Evolutionary conservation across 202 grass and related monocot species (phyloP).

Genomic region (Carex arenaria): DNA sequence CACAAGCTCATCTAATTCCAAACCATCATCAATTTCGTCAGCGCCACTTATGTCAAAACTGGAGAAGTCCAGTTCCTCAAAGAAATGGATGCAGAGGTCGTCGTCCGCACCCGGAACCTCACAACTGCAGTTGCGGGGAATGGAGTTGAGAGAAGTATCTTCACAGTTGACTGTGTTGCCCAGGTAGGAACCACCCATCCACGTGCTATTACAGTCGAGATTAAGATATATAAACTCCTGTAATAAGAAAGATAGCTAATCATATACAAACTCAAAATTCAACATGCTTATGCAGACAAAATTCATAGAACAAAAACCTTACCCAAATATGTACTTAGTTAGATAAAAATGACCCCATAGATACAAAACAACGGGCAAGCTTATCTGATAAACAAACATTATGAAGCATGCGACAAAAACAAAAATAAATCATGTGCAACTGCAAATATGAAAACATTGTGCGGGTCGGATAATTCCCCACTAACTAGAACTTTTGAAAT

Average conservation of each 20-base stretch:
- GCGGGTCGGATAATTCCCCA: not conserved
- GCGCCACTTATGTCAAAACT: not conserved
- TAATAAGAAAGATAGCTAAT: not conserved
- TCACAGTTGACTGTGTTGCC: not conserved
- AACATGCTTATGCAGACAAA: not conserved
- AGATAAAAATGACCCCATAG: not conserved
- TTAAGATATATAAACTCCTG: conserved; percentile 1
- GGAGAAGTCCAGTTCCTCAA: conserved; percentile 20
- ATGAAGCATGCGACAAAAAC: not conserved
- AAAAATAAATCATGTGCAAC: not conserved
- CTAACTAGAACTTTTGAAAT: not conserved
- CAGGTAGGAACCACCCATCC: conserved; percentile 24
- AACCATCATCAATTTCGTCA: conserved; percentile 15
- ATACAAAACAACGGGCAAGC: not conserved
- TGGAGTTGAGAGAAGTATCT: not conserved
- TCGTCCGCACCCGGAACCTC: conserved; percentile 15
- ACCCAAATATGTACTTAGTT: not conserved
- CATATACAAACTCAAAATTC: conserved; percentile 5
- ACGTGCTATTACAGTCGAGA: not conserved
- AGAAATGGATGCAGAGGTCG: conserved; percentile 16
- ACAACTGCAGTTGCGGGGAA: conserved; percentile 8
- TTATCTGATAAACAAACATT: not conserved
- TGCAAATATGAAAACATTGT: not conserved
- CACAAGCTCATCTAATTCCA: conserved; percentile 16
- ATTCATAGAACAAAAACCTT: not conserved